Evolutionary conservation across 2,329 filamentous ascomycete genomes (phyloP).

Genomic region (Geosmithia flava): DNA sequence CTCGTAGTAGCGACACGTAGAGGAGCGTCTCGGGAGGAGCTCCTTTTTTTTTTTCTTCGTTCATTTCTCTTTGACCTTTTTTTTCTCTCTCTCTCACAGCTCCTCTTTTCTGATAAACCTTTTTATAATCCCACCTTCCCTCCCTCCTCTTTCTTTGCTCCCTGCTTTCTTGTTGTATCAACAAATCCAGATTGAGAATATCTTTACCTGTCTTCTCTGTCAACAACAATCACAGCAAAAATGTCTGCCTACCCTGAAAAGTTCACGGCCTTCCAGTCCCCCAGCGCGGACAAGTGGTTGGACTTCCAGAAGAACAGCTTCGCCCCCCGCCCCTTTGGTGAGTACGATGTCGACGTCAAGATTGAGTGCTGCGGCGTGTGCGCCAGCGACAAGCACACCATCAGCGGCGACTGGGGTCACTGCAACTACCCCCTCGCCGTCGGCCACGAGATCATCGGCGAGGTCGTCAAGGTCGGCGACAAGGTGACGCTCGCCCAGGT

Average conservation of each 20-base stretch:
- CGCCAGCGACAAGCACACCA: conserved; percentile 59
- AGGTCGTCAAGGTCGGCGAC: conserved; percentile 51
- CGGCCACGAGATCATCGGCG: conserved; percentile 63
- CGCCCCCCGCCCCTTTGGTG: conserved; percentile 74
- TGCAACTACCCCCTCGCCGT: conserved; percentile 53
- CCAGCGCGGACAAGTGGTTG: conserved; percentile 38
- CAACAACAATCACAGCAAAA: not conserved
- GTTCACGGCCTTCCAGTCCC: conserved; percentile 49
- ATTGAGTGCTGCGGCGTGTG: conserved; percentile 72
- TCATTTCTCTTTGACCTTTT: not conserved
- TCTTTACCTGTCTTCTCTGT: not conserved
- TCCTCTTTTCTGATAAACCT: not conserved
- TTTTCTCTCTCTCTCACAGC: too few species aligned
- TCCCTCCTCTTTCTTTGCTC: not conserved
- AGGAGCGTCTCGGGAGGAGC: too few species aligned
- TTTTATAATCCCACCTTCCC: not conserved
- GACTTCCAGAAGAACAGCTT: conserved; percentile 63
- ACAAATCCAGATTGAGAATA: too few species aligned
- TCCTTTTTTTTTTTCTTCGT: not conserved
- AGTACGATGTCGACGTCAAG: conserved; percentile 79
- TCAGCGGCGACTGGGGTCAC: conserved; percentile 55
- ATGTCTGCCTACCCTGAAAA: conserved; percentile 48
- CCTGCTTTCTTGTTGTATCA: too few species aligned
- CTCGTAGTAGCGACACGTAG: too few species aligned
- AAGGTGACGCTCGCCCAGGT: conserved; percentile 33